These are phyloP conservation scores for Fermentozyma sake DNA, from an alignment of 1,139 yeast genomes.

Conservation along the genomic window DNA sequence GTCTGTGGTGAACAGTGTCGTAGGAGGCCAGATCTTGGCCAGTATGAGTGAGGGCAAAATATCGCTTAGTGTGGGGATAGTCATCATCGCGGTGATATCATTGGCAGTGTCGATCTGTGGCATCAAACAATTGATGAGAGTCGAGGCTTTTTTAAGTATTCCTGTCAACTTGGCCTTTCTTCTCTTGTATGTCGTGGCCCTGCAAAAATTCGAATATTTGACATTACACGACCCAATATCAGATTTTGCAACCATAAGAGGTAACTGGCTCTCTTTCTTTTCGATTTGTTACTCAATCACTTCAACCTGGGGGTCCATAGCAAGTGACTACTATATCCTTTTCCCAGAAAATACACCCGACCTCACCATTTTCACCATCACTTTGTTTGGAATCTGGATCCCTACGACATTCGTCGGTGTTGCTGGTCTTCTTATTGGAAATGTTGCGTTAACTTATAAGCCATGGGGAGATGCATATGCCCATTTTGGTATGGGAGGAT, in stretches of 20 bases:
- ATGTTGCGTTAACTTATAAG: slow-evolving; percentile 58
- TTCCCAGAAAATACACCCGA: slow-evolving; percentile 74
- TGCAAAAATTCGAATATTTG: slow-evolving; percentile 45
- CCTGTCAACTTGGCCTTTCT: slow-evolving; percentile 70
- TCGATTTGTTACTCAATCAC: slow-evolving; percentile 76
- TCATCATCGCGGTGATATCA: slow-evolving; percentile 62
- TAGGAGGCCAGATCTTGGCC: slow-evolving; percentile 78
- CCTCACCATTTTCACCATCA: slow-evolving; percentile 50
- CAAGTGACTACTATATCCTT: slow-evolving; percentile 79
- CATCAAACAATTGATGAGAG: slow-evolving; percentile 61
- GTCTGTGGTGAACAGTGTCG: slow-evolving; percentile 79
- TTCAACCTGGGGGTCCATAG: slow-evolving; percentile 86
- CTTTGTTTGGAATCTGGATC: slow-evolving; percentile 62
- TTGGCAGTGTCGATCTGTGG: slow-evolving; percentile 72
- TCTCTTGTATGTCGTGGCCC: slow-evolving; percentile 64
- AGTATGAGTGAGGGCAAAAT: slow-evolving; percentile 59
- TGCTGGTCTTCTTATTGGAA: slow-evolving; percentile 66
- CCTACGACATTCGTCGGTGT: slow-evolving; percentile 81
- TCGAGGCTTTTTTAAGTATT: slow-evolving; percentile 64
- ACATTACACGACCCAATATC: slow-evolving; percentile 37
- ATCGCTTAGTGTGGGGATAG: slow-evolving; percentile 69
- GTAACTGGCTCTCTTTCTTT: slow-evolving; percentile 71
- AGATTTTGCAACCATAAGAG: slow-evolving; percentile 40
- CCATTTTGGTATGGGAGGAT: slow-evolving; percentile 71
- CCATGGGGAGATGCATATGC: slow-evolving; percentile 61